Base-by-base conservation (phyloP, 2,329 filamentous ascomycete genomes). In the Sporothrix humicola region DNA sequence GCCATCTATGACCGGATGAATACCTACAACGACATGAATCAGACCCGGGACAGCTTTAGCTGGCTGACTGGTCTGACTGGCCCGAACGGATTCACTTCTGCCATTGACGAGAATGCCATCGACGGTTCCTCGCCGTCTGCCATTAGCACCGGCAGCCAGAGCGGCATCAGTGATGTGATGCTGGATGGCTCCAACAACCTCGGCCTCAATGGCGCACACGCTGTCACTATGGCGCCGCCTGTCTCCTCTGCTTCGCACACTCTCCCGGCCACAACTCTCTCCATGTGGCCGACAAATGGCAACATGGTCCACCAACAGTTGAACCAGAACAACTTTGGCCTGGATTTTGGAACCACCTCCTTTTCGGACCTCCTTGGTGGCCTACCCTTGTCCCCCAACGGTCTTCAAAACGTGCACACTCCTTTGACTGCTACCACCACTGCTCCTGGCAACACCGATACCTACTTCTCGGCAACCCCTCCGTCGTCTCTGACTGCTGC, bases 121-220 rank as follows among this genome's bases (percentile, higher is more conserved):
- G 95, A 97, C 78, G 94, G 93, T 74, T 98, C 96, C 12, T 98
- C 96, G 15, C 96, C 96, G 17, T 98, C 96, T 9, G 94, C 94
- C 65, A 95, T 98, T 81, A 98, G 95, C 84, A 97, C 93, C 59
- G 93, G 93, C 74, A 98, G 95, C 82, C 95, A 97, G 79, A 95
- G 93, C 81, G 93, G 92, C 69, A 93, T 95, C 81, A 97, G 93
- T 82, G 96, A 98, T 80, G 90, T 94, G 74, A 94, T 97, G 91
- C 86, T 96, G 73, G 94, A 98, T 81, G 93, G 93, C 74, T 89
- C 89, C 52, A 92, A 91, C 81, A 90, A 91, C 77, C 86, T 75
- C 23, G 63, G 61, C 48, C 20, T 50, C 46, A 68, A 68, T 26
- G 52, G 52, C 44, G 63, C 9, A 12, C 23, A 58, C 13, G 10